A percentile compares a stretch with the other conserved stretches of the same genome.
Evolutionary conservation across 2,329 filamentous ascomycete genomes (phyloP).

Genomic region (Phialophora expanda): DNA sequence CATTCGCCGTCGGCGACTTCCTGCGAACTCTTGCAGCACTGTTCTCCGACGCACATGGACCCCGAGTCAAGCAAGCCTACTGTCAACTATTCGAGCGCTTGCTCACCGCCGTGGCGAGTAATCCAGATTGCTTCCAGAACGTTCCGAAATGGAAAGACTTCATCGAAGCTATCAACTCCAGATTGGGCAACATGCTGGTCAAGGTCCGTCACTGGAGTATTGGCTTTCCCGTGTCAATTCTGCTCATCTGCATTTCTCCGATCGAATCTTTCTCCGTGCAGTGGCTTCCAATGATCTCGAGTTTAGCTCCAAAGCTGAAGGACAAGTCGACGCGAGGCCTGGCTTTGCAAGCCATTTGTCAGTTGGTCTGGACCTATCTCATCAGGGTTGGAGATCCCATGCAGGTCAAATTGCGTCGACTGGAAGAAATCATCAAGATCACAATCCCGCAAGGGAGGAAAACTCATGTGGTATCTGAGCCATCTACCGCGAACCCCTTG

Average conservation of each 20-base stretch:
- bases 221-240: constrained; percentile 84
- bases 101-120: constrained; percentile 83
- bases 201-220: constrained; percentile 93
- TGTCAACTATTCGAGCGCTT: constrained; percentile 89
- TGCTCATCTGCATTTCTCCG: constrained; percentile 85
- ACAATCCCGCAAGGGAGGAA: constrained; percentile 81
- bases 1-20: constrained; percentile 69
- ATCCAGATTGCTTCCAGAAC: constrained; percentile 75
- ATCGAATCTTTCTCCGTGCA: constrained; percentile 81
- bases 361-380: constrained; percentile 91
- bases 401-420: constrained; percentile 71
- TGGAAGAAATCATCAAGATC: constrained; percentile 87
- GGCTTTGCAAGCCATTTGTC: constrained; percentile 86
- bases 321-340: constrained; percentile 78
- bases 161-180: constrained; percentile 75
- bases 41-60: constrained; percentile 84
- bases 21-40: constrained; percentile 79
- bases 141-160: constrained; percentile 87
- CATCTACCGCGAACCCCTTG: constrained; percentile 82
- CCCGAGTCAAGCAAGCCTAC: constrained; percentile 89
- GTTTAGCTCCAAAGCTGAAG: constrained; percentile 80
- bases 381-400: constrained; percentile 78
- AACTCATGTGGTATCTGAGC: constrained; percentile 80
- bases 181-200: constrained; percentile 80
- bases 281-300: constrained; percentile 81